phyloP scores from a whole-genome alignment of 164 flowering plant species.

The Stephania japonica region DNA sequence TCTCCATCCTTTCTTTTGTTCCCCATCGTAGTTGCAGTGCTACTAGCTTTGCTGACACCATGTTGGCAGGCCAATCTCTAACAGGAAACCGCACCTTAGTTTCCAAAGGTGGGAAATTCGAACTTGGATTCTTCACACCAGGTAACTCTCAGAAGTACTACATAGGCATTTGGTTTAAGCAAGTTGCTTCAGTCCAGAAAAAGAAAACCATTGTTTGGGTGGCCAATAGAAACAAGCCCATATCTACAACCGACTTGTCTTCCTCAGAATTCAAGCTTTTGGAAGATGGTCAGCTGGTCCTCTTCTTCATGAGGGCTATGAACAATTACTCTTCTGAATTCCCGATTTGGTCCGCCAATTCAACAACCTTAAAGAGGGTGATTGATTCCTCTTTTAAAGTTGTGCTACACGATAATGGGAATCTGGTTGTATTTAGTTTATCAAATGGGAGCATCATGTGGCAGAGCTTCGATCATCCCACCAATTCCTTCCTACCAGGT shows the following conservation, averaged over 20 bases:
- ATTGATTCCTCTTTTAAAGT: slow-evolving; percentile 20
- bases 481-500: too few species aligned
- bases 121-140: slow-evolving; percentile 23
- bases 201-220: slow-evolving; percentile 19
- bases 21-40: too few species aligned
- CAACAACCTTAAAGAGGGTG: slow-evolving; percentile 15
- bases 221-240: slow-evolving; percentile 25
- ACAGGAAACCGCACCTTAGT: slow-evolving; percentile 17
- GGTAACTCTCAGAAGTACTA: slow-evolving; percentile 17
- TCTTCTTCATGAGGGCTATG: slow-evolving; percentile 10
- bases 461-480: too few species aligned
- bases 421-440: slow-evolving; percentile 26
- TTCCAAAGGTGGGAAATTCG: slow-evolving; percentile 18
- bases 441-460: slow-evolving; percentile 20
- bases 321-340: slow-evolving; percentile 19
- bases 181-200: neutral
- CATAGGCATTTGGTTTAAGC: slow-evolving; percentile 19
- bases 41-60: slow-evolving; percentile 6
- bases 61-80: slow-evolving; percentile 20
- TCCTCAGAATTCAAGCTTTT: slow-evolving; percentile 17
- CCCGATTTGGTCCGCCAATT: slow-evolving; percentile 57
- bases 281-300: slow-evolving; percentile 45
- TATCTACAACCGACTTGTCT: slow-evolving; percentile 1
- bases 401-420: slow-evolving; percentile 46
- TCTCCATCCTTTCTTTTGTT: too few species aligned